phyloP scores from a whole-genome alignment of 768 basidiomycete genomes.

The Russula emetica region DNA sequence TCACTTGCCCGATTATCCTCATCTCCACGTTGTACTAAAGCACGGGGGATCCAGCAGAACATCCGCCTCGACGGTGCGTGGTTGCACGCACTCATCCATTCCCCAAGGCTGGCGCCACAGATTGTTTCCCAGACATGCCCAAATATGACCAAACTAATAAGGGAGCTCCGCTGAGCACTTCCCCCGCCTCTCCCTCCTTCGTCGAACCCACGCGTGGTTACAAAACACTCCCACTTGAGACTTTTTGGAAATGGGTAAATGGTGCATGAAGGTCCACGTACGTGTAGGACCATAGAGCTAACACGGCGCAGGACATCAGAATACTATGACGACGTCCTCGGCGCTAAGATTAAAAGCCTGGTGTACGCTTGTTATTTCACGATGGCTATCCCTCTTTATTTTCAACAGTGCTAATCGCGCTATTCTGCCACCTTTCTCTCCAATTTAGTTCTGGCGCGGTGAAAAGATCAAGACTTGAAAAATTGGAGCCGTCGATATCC shows the following conservation, averaged over 20 bases:
- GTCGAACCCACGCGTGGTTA: not conserved
- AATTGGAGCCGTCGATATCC: conserved; percentile 56
- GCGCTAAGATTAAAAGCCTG: conserved; percentile 68
- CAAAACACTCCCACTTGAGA: not conserved
- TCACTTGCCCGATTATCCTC: not conserved
- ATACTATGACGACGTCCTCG: conserved; percentile 68
- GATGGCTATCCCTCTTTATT: not conserved
- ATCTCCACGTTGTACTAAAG: not conserved
- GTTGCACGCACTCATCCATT: not conserved
- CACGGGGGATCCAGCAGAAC: not conserved
- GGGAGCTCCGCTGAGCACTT: not conserved
- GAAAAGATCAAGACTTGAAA: conserved; percentile 62
- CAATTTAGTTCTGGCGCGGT: conserved; percentile 62
- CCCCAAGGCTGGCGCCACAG: conserved; percentile 1
- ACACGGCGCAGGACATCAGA: conserved; percentile 54
- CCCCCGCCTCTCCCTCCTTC: not conserved
- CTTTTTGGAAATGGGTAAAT: conserved; percentile 58
- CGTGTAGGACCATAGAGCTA: conserved; percentile 21
- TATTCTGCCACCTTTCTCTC: not conserved
- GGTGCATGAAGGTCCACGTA: conserved; percentile 40
- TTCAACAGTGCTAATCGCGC: conserved; percentile 12
- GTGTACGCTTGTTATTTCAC: conserved; percentile 50
- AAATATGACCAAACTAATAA: conserved; percentile 16
- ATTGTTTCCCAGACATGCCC: not conserved
- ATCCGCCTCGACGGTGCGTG: not conserved